A percentile compares a stretch with the other conserved stretches of the same genome.
Conservation (phyloP, 2,329 filamentous ascomycete species). For the Xenoacremonium recifei region DNA sequence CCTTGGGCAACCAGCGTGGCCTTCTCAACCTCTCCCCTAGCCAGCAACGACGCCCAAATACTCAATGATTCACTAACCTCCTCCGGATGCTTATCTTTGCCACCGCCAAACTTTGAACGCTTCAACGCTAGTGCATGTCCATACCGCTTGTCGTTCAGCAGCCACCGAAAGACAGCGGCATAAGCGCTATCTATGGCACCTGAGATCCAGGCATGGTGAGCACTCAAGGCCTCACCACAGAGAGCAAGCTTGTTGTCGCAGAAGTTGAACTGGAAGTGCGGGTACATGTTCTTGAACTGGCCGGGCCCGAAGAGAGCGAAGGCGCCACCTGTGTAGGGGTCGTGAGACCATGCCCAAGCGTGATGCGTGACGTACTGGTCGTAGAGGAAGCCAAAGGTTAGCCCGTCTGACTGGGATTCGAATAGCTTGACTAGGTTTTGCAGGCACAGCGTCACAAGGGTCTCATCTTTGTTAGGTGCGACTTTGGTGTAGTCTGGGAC, state of each 20-base stretch:
- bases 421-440: conserved; percentile 12
- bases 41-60: too few relatives aligned
- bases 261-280: conserved; percentile 23
- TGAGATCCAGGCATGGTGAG: conserved; percentile 39
- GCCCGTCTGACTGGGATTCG: conserved; percentile 1
- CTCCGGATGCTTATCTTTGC: too few relatives aligned
- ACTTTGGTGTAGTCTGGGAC: conserved; percentile 5
- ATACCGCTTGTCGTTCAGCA: too few relatives aligned
- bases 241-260: conserved; percentile 31
- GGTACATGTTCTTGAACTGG: conserved; percentile 37
- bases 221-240: conserved; percentile 35
- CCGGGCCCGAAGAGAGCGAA: conserved; percentile 40
- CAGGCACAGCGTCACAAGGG: conserved; percentile 7
- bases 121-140: too few relatives aligned
- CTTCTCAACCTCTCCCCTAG: too few relatives aligned
- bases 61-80: too few relatives aligned
- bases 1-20: too few relatives aligned
- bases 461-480: conserved; percentile 2
- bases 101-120: too few relatives aligned
- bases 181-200: conserved; percentile 36
- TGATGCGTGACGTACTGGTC: conserved; percentile 24
- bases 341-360: conserved; percentile 36
- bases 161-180: too few relatives aligned
- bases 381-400: conserved; percentile 3
- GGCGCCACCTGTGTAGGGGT: conserved; percentile 32